A percentile compares a stretch with the other conserved stretches of the same genome.
These are phyloP conservation scores for Penicillium angulare DNA, from an alignment of 495 filamentous ascomycete genomes.

Conservation along the genomic window DNA sequence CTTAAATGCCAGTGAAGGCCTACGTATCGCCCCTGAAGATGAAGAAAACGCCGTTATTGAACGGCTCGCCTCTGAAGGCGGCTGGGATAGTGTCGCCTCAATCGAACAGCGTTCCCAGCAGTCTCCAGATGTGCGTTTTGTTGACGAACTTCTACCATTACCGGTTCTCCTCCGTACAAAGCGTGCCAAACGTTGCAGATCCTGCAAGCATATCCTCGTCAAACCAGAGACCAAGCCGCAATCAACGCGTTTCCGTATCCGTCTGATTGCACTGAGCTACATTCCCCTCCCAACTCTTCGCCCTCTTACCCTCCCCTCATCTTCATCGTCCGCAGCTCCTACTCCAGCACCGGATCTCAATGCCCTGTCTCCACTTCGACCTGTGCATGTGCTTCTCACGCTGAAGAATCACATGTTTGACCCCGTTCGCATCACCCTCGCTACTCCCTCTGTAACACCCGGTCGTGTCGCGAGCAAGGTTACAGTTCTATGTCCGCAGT, in stretches of 20 bases:
- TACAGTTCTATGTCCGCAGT: constrained; percentile 90
- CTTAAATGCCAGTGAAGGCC: constrained; percentile 62
- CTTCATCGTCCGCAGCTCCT: constrained; percentile 22
- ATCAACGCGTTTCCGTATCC: constrained; percentile 84
- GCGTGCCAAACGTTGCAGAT: constrained; percentile 85
- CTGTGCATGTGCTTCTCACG: constrained; percentile 81
- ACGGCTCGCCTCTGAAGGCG: constrained; percentile 42
- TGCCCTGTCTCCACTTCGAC: constrained; percentile 61
- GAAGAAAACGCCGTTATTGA: constrained; percentile 48
- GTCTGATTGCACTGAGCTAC: constrained; percentile 83
- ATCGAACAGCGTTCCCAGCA: constrained; percentile 50
- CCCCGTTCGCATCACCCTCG: constrained; percentile 78
- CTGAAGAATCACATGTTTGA: constrained; percentile 95
- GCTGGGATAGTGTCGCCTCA: constrained; percentile 56
- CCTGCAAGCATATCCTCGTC: constrained; percentile 91
- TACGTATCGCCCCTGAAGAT: constrained; percentile 52
- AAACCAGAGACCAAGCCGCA: constrained; percentile 90
- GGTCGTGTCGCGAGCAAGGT: constrained; percentile 75
- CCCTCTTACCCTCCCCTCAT: constrained; percentile 50
- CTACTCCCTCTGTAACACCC: constrained; percentile 77
- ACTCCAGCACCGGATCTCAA: constrained; percentile 39
- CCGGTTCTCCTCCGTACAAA: constrained; percentile 83
- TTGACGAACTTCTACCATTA: constrained; percentile 70
- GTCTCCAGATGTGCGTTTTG: constrained; percentile 52
- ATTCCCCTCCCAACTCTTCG: constrained; percentile 76